These are phyloP conservation scores for Orbilia oligospora DNA, from an alignment of 2,329 filamentous ascomycete genomes.

Conservation along the genomic window DNA sequence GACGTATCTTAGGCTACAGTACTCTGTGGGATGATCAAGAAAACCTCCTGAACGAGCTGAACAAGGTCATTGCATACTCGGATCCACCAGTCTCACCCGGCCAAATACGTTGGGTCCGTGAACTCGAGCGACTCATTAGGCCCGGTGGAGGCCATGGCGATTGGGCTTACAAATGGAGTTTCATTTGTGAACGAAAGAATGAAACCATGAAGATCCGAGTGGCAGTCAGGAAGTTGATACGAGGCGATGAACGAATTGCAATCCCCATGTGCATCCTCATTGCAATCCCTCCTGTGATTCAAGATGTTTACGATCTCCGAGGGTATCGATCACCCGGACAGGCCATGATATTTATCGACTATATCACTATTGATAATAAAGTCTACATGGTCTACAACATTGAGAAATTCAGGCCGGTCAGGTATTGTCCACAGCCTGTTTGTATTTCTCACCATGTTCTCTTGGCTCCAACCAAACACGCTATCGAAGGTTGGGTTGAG, in stretches of 20 bases:
- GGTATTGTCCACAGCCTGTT: background rate
- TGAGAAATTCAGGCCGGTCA: constrained; percentile 9
- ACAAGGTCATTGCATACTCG: constrained; percentile 28
- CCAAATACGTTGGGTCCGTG: background rate
- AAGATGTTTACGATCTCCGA: constrained; percentile 32
- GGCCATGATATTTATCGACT: constrained; percentile 39
- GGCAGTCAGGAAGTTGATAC: background rate
- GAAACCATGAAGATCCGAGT: constrained; percentile 15
- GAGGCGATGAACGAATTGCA: constrained; percentile 1
- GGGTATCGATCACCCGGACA: constrained; percentile 6
- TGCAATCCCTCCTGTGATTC: background rate
- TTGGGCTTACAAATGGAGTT: constrained; percentile 15
- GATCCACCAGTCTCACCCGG: background rate
- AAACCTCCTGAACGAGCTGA: constrained; percentile 37
- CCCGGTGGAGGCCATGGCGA: constrained; percentile 23
- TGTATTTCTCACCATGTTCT: background rate
- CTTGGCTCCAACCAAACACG: background rate
- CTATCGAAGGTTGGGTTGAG: constrained; percentile 22
- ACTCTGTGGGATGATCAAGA: constrained; percentile 44
- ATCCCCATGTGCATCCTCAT: constrained; percentile 16
- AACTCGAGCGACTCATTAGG: background rate
- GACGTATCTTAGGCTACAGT: constrained; percentile 21
- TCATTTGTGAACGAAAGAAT: background rate
- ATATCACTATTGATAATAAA: background rate
- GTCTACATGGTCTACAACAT: constrained; percentile 48